Percentiles rank a stretch among this genome's conserved stretches.
Evolutionary conservation across 2,329 filamentous ascomycete genomes (phyloP).

Genomic region (Cryphonectria nitschkei): DNA sequence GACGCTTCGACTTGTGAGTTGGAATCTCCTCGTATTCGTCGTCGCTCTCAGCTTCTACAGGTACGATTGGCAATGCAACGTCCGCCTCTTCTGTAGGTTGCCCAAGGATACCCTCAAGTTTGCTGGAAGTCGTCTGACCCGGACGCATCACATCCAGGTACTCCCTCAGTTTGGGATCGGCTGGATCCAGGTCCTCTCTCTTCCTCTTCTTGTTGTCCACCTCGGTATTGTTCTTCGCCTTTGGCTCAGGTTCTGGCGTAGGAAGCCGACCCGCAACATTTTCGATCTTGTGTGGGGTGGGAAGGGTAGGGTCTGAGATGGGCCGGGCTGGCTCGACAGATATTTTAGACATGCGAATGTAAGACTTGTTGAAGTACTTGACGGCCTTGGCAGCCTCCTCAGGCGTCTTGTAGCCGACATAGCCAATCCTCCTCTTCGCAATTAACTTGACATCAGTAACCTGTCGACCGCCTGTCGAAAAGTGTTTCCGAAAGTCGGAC

Average conservation of each 20-base stretch:
- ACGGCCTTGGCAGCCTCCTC: constrained; percentile 82
- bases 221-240: constrained; percentile 33
- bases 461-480: constrained; percentile 70
- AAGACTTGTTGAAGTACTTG: constrained; percentile 94
- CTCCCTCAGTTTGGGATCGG: constrained; percentile 82
- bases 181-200: constrained; percentile 58
- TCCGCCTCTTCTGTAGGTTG: constrained; percentile 32
- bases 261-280: constrained; percentile 22
- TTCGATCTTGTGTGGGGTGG: constrained; percentile 32
- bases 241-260: constrained; percentile 27
- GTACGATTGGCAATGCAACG: constrained; percentile 28
- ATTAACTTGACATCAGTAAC: constrained; percentile 94
- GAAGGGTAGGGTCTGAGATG: constrained; percentile 48
- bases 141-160: constrained; percentile 83
- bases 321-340: constrained; percentile 85
- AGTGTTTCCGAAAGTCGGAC: constrained; percentile 86
- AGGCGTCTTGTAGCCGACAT: constrained; percentile 86
- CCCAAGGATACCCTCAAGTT: constrained; percentile 53
- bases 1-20: constrained; percentile 53
- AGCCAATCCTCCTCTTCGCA: constrained; percentile 87
- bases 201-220: constrained; percentile 69
- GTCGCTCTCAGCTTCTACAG: constrained; percentile 64
- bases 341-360: constrained; percentile 95
- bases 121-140: constrained; percentile 64
- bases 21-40: constrained; percentile 74